Evolutionary conservation across 495 filamentous ascomycete genomes (phyloP).

Genomic region (Penicillium waksmanii): DNA sequence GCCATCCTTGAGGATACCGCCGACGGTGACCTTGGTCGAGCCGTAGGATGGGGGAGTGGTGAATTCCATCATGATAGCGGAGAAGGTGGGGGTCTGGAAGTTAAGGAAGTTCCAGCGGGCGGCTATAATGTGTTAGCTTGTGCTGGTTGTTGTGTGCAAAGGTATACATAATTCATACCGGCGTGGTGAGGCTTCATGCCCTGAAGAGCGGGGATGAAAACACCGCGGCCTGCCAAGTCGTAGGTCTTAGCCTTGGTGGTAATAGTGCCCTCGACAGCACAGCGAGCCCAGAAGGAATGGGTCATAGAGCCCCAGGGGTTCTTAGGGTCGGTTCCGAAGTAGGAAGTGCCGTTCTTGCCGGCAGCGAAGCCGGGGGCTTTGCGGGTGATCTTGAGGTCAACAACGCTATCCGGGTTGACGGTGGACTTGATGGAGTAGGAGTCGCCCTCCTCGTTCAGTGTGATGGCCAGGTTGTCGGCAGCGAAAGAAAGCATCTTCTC

Average conservation of each 20-base stretch:
- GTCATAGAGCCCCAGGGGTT: conserved; percentile 92
- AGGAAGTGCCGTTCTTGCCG: conserved; percentile 82
- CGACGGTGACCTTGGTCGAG: conserved; percentile 81
- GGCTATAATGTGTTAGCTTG: conserved; percentile 42
- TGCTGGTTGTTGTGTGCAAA: not conserved
- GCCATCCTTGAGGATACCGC: conserved; percentile 77
- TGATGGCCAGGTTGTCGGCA: conserved; percentile 79
- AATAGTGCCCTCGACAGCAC: conserved; percentile 77
- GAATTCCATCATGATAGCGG: conserved; percentile 93
- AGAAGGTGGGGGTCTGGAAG: conserved; percentile 86
- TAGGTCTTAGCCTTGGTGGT: conserved; percentile 82
- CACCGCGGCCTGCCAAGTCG: conserved; percentile 76
- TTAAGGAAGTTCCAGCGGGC: conserved; percentile 91
- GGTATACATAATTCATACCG: conserved; percentile 48
- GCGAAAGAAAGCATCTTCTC: conserved; percentile 80
- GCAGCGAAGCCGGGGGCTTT: conserved; percentile 79
- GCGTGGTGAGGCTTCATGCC: conserved; percentile 99
- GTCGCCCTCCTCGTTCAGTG: conserved; percentile 80
- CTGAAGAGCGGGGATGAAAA: conserved; percentile 84
- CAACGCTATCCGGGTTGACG: conserved; percentile 72
- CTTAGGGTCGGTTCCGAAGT: conserved; percentile 80
- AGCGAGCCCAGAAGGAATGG: conserved; percentile 92
- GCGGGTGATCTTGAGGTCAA: conserved; percentile 81
- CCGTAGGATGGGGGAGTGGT: conserved; percentile 96
- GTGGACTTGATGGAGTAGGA: conserved; percentile 85